phyloP scores from a whole-genome alignment of 306 rosid genomes.

The Prunus dulcis region DNA sequence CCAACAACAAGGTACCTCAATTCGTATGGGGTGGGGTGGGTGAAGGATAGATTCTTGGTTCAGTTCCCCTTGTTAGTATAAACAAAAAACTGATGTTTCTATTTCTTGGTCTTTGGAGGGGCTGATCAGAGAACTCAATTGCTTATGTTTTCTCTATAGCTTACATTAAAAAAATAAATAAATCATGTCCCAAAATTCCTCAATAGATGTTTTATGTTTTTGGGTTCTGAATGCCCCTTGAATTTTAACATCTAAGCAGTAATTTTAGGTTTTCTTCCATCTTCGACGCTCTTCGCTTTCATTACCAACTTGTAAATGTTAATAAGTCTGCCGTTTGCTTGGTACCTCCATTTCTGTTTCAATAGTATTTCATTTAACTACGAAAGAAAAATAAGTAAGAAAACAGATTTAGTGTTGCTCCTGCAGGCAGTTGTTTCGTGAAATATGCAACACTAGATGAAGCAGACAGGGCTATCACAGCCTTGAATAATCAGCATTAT shows the following conservation, averaged over 20 bases:
- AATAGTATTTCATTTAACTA: slow-evolving; percentile 16
- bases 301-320: neutral
- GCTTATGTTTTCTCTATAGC: slow-evolving; percentile 12
- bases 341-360: slow-evolving; percentile 2
- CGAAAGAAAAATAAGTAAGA: slow-evolving; percentile 18
- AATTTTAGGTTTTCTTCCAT: neutral
- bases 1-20: slow-evolving; percentile 61
- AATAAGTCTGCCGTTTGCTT: neutral
- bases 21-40: neutral
- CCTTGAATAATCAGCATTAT: slow-evolving; percentile 61
- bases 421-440: slow-evolving; percentile 82
- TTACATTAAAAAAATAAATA: neutral
- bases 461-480: slow-evolving; percentile 75
- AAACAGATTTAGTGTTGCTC: slow-evolving; percentile 24
- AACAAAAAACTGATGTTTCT: neutral
- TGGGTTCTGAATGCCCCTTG: neutral
- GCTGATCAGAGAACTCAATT: neutral
- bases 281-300: neutral
- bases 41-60: neutral
- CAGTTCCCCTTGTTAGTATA: neutral
- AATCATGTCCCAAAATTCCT: neutral
- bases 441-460: slow-evolving; percentile 64
- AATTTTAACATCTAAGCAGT: neutral
- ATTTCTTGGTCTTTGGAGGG: slow-evolving; percentile 18
- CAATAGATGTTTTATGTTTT: neutral